Percentiles rank a stretch among this genome's conserved stretches.
These are phyloP conservation scores for Neohortaea acidophila DNA, from an alignment of 495 filamentous ascomycete species.

Conservation along the genomic window DNA sequence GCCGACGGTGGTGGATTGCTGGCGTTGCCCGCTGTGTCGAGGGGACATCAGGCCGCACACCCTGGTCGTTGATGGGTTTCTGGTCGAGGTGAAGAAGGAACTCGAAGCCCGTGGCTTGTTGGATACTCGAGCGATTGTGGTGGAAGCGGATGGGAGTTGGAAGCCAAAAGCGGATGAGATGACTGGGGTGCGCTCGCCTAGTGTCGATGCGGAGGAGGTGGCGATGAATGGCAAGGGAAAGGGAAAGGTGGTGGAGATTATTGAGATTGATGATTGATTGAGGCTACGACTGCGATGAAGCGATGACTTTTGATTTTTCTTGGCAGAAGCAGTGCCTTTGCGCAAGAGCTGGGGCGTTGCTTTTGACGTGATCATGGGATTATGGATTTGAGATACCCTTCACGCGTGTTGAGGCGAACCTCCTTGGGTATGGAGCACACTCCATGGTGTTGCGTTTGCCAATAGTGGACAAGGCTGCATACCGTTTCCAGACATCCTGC, in stretches of 20 bases:
- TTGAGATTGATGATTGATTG: slow-evolving; percentile 16
- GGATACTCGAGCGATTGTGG: slow-evolving; percentile 25
- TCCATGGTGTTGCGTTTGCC: no score
- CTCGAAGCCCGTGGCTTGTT: slow-evolving; percentile 19
- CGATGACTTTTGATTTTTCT: no score
- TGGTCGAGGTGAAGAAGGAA: slow-evolving; percentile 38
- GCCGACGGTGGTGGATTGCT: slow-evolving; percentile 51
- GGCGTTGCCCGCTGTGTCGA: slow-evolving; percentile 70
- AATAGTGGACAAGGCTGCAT: no score
- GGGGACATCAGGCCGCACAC: slow-evolving; percentile 55
- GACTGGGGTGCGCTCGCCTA: slow-evolving; percentile 7
- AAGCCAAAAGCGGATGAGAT: slow-evolving; percentile 19
- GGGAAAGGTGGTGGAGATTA: slow-evolving; percentile 8
- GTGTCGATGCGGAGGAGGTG: slow-evolving; percentile 13
- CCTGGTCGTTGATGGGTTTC: slow-evolving; percentile 55
- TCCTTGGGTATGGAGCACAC: no score
- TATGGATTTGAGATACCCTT: no score
- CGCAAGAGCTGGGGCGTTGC: no score
- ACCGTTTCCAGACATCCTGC: no score
- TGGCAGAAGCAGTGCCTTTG: no score
- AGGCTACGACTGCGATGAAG: no score
- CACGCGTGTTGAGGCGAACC: no score
- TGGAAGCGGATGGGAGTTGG: slow-evolving; percentile 27
- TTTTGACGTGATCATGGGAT: no score
- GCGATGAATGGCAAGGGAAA: neutral